A percentile compares a stretch with the other conserved stretches of the same genome.
phyloP scores from a whole-genome alignment of 2,329 filamentous ascomycete species.

The Venturia effusa region DNA sequence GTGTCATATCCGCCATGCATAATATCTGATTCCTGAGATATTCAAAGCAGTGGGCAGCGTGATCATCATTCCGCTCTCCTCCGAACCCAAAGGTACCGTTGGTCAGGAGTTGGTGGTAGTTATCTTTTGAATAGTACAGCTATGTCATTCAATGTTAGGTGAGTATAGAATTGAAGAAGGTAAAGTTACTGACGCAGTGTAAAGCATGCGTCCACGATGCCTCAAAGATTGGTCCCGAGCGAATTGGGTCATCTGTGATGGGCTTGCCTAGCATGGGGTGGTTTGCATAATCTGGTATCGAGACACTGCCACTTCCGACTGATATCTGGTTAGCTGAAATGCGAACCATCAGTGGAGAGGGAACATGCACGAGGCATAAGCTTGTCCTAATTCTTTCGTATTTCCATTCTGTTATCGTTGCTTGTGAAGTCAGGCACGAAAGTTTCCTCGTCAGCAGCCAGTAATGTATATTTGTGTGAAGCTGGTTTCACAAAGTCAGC shows the following conservation, averaged over 20 bases:
- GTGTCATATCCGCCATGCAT: slow-evolving; percentile 25
- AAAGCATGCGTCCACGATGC: slow-evolving; percentile 25
- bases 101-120: slow-evolving; percentile 23
- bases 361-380: background rate
- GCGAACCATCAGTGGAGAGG: background rate
- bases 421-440: background rate
- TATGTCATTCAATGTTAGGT: background rate
- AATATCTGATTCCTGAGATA: slow-evolving; percentile 23
- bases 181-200: slow-evolving; percentile 16
- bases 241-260: slow-evolving; percentile 21
- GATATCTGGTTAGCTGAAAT: background rate
- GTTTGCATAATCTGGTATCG: slow-evolving; percentile 20
- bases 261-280: slow-evolving; percentile 23
- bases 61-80: slow-evolving; percentile 17
- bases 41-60: slow-evolving; percentile 24
- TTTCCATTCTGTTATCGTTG: slow-evolving; percentile 3
- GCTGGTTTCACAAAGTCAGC: background rate
- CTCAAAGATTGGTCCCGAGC: slow-evolving; percentile 21
- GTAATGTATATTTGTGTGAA: background rate
- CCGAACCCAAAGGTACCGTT: slow-evolving; percentile 17
- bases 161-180: background rate
- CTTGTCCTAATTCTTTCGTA: background rate
- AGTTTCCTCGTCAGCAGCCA: background rate
- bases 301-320: slow-evolving; percentile 23
- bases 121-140: slow-evolving; percentile 23